A percentile compares a stretch with the other conserved stretches of the same genome.
These are phyloP conservation scores for Boletus sp. DNA, from an alignment of 768 basidiomycete genomes.

Conservation along the genomic window DNA sequence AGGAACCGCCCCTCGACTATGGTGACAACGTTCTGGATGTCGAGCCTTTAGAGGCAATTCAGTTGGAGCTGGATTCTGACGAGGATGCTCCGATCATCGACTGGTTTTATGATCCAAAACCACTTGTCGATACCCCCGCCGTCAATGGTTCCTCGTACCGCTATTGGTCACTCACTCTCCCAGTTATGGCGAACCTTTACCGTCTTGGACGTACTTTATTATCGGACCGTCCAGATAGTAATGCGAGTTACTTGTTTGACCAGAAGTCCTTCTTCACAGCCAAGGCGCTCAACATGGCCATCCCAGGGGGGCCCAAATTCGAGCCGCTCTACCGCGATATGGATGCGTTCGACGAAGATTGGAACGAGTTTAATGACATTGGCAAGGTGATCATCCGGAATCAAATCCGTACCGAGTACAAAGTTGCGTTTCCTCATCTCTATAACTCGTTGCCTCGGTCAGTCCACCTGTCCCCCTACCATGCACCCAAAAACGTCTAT, in stretches of 20 bases:
- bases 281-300: conserved; percentile 94
- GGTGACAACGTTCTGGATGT: conserved; percentile 99
- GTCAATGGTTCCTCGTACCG: conserved; percentile 94
- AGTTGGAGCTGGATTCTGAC: conserved; percentile 88
- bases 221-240: conserved; percentile 88
- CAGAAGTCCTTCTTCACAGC: conserved; percentile 98
- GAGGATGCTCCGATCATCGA: conserved; percentile 91
- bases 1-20: conserved; percentile 98
- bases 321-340: conserved; percentile 96
- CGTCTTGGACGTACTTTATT: conserved; percentile 91
- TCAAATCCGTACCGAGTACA: conserved; percentile 98
- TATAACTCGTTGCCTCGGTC: conserved; percentile 98
- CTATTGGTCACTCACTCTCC: conserved; percentile 90
- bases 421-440: conserved; percentile 97
- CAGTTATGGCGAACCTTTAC: conserved; percentile 95
- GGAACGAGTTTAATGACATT: conserved; percentile 99
- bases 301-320: conserved; percentile 97
- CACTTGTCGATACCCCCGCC: conserved; percentile 81
- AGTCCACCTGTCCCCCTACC: conserved; percentile 89
- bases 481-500: conserved; percentile 94
- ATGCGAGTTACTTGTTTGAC: conserved; percentile 93
- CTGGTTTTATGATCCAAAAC: conserved; percentile 99
- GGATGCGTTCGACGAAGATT: conserved; percentile 97
- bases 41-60: conserved; percentile 96
- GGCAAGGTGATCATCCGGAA: conserved; percentile 99